Base-by-base conservation (phyloP, 345 rosid species). In the Cardamine resedifolia region DNA sequence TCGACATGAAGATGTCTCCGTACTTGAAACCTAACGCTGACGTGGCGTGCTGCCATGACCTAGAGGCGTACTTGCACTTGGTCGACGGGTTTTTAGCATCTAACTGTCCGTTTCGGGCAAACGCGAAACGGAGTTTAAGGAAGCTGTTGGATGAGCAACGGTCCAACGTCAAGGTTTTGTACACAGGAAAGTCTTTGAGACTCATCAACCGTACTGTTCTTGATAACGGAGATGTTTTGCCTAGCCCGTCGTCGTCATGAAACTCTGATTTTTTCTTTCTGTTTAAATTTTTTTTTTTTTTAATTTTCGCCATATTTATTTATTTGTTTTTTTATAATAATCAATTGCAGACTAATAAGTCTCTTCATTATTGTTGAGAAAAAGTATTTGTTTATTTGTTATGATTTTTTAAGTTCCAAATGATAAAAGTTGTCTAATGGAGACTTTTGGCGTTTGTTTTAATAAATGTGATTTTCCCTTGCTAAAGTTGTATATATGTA, bases 91-190 rank as follows among this genome's bases (percentile, higher is more conserved):
- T 83, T 61, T 62, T 81, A 27, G 87, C 89, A 7, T 79, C 96
- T 0, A 78, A 90, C 58, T 85, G 96, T 70, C 99, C 99, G 5
- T 95, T 95, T 55, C 83, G 97, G 52, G 67, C 89, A 31, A 91
- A 91, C 23, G 99, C 99, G 3, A 95, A 95, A 87, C 81, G 99
- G 51, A 95, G 99, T 77, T 72, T 95, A 11, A 84, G 77, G 50
- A 91, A 80, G 78, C 69, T 95, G 76, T 48, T 95, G 18, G 83
- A 84, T 23, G 96, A 95, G 31, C 97, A 95, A 34, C 76, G 83
- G 10, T 82, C 96, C 2, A 95, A 95, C 66, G 86, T 95, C 11
- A 95, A 95, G 73, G 83, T 84, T 66, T 74, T 94, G 83, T 94
- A 94, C 27, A 91, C 85, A 0, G 85, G 85, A 36, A 91, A 88